Conservation (phyloP, 179 eudicot species). For the Vitellaria paradoxa region DNA sequence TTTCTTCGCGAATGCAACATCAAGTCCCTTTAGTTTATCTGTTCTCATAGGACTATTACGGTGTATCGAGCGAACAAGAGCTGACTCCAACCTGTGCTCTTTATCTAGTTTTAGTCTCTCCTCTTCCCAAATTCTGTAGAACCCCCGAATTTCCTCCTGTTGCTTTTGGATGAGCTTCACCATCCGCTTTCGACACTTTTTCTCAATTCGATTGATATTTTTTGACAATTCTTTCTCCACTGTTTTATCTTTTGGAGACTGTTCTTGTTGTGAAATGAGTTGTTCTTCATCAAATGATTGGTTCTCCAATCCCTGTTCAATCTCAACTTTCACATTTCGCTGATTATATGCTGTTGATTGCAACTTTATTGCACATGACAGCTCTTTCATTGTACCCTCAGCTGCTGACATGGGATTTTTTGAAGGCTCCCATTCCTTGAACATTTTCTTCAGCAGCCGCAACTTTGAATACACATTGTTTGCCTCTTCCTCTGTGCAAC, state of each 20-base stretch:
- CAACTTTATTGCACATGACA: conserved; percentile 10
- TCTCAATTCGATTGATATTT: conserved; percentile 14
- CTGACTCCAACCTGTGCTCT: conserved; percentile 20
- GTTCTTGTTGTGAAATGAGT: conserved; percentile 16
- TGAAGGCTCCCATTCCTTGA: conserved; percentile 23
- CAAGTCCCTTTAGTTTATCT: conserved; percentile 25
- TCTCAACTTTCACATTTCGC: conserved; percentile 11
- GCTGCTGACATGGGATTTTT: conserved; percentile 21
- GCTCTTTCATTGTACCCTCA: conserved; percentile 17
- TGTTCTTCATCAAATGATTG: conserved; percentile 21
- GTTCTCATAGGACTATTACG: conserved; percentile 11
- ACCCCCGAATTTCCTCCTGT: conserved; percentile 26
- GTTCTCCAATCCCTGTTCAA: conserved; percentile 23
- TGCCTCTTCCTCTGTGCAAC: conserved; percentile 46
- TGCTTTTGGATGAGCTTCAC: conserved; percentile 28
- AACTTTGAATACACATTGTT: conserved; percentile 32
- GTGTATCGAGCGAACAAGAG: conserved; percentile 22
- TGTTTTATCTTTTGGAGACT: background rate
- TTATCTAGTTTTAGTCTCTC: conserved; percentile 23
- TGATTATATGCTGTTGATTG: background rate
- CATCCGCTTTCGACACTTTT: conserved; percentile 22
- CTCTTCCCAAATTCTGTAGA: conserved; percentile 23
- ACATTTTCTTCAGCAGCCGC: conserved; percentile 35
- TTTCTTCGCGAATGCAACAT: conserved; percentile 32
- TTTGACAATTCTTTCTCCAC: conserved; percentile 13